Percentiles rank a stretch among this genome's conserved stretches.
phyloP scores from a whole-genome alignment of 2,329 filamentous ascomycete genomes.

The Exophiala xenobiotica region DNA sequence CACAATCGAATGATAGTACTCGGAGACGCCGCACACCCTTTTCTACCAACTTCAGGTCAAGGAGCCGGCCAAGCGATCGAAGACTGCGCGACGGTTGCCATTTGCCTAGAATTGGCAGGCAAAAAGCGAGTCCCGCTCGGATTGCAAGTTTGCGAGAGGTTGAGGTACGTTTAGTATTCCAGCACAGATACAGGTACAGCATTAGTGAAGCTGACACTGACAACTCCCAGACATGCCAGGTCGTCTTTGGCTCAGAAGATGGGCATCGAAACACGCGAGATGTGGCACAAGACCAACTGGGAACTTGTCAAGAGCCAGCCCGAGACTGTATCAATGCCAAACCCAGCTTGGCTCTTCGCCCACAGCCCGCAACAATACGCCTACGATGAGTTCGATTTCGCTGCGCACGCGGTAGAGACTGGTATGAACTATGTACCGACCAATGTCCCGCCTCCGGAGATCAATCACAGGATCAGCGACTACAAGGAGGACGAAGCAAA shows the following conservation, averaged over 20 bases:
- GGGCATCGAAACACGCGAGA: constrained; percentile 1
- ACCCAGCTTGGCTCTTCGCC: neutral
- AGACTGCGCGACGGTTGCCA: constrained; percentile 44
- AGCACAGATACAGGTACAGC: too few relatives aligned
- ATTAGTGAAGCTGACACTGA: neutral
- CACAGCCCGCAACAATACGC: constrained; percentile 1
- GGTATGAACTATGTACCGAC: neutral
- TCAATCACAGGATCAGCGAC: neutral
- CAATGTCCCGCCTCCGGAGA: neutral
- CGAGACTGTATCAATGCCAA: neutral
- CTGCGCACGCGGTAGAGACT: neutral
- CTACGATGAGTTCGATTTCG: constrained; percentile 5
- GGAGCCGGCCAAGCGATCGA: constrained; percentile 42
- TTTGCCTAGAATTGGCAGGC: constrained; percentile 36
- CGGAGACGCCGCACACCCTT: constrained; percentile 36
- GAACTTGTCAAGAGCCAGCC: neutral
- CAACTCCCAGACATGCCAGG: neutral
- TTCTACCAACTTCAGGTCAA: constrained; percentile 35
- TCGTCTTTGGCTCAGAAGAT: constrained; percentile 6
- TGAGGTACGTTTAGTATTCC: neutral
- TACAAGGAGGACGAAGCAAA: neutral
- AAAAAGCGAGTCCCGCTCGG: neutral
- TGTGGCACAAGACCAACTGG: neutral
- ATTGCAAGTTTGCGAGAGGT: constrained; percentile 3
- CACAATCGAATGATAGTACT: constrained; percentile 36